A percentile compares a stretch with the other conserved stretches of the same genome.
phyloP scores from a whole-genome alignment of 768 basidiomycete genomes.

The Rhizopogon sp. region DNA sequence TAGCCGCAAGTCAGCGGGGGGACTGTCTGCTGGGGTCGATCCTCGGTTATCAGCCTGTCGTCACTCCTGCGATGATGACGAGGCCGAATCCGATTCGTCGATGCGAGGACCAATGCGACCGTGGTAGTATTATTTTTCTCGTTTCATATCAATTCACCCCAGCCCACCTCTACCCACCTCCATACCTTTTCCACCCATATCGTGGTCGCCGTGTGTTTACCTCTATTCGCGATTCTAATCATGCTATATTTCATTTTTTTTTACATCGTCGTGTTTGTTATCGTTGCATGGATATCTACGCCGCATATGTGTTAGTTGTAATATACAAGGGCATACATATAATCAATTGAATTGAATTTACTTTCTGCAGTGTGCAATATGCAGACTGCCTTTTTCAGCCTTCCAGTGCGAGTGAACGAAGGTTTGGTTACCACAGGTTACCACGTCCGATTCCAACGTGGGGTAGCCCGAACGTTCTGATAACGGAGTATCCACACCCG shows the following conservation, averaged over 20 bases:
- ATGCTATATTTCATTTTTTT: conserved; percentile 4
- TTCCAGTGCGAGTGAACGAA: not conserved
- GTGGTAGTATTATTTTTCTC: conserved; percentile 29
- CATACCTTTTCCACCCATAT: not conserved
- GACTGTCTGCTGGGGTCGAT: conserved; percentile 18
- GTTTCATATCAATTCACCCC: not conserved
- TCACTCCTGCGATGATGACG: conserved; percentile 24
- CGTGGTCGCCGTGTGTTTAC: conserved; percentile 4
- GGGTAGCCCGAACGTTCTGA: not conserved
- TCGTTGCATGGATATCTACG: conserved; percentile 1
- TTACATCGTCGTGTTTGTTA: conserved; percentile 4
- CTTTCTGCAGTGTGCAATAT: not conserved
- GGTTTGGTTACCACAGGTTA: not conserved
- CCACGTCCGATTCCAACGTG: not conserved
- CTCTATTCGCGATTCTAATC: conserved; percentile 5
- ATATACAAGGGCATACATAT: conserved; percentile 1
- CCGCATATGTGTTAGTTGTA: conserved; percentile 4
- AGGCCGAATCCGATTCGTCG: conserved; percentile 33
- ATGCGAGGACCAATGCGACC: conserved; percentile 37
- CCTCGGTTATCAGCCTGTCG: conserved; percentile 20
- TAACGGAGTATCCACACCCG: not conserved
- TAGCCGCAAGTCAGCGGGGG: conserved; percentile 11
- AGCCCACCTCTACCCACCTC: no score
- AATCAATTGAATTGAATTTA: not conserved
- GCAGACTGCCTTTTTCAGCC: not conserved